These are phyloP conservation scores for Metschnikowia hibisci DNA, from an alignment of 805 yeast genomes.

Conservation along the genomic window DNA sequence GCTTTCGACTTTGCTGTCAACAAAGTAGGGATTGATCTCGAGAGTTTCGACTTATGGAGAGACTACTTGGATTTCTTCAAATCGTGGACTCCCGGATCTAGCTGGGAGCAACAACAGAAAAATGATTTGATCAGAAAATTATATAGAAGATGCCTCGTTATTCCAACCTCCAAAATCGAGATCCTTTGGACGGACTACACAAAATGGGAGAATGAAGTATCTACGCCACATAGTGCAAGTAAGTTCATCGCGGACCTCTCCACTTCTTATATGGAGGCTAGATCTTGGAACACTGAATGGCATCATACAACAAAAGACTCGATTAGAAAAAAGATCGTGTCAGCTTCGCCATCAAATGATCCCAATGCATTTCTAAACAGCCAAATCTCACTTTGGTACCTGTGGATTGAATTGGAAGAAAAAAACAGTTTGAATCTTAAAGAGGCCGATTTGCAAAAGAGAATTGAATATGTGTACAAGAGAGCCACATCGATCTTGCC, in stretches of 20 bases:
- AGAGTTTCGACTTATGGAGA: slow-evolving; percentile 69
- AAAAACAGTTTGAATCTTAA: slow-evolving; percentile 61
- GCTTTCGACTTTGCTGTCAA: slow-evolving; percentile 82
- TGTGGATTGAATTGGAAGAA: slow-evolving; percentile 79
- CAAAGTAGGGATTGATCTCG: slow-evolving; percentile 74
- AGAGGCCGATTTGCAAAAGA: slow-evolving; percentile 41
- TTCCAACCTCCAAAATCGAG: slow-evolving; percentile 77
- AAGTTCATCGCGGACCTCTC: slow-evolving; percentile 80
- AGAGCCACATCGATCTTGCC: slow-evolving; percentile 61
- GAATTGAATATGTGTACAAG: slow-evolving; percentile 69
- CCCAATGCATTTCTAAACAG: slow-evolving; percentile 20
- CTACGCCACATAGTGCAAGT: slow-evolving; percentile 67
- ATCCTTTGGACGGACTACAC: slow-evolving; percentile 77
- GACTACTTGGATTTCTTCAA: slow-evolving; percentile 78
- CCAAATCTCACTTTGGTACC: slow-evolving; percentile 58
- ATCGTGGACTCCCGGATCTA: slow-evolving; percentile 70
- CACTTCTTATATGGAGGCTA: slow-evolving; percentile 80
- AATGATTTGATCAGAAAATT: slow-evolving; percentile 70
- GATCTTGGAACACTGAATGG: slow-evolving; percentile 73
- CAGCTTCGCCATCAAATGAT: slow-evolving; percentile 22
- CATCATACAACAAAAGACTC: slow-evolving; percentile 49
- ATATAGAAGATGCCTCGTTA: slow-evolving; percentile 62
- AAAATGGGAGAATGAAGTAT: slow-evolving; percentile 75
- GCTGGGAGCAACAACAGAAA: slow-evolving; percentile 83
- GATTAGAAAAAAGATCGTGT: slow-evolving; percentile 40